Evolutionary conservation across 768 basidiomycete species (phyloP), one percentile per base, ranked within the genome.

Genomic region (Calvatia gigantea): DNA sequence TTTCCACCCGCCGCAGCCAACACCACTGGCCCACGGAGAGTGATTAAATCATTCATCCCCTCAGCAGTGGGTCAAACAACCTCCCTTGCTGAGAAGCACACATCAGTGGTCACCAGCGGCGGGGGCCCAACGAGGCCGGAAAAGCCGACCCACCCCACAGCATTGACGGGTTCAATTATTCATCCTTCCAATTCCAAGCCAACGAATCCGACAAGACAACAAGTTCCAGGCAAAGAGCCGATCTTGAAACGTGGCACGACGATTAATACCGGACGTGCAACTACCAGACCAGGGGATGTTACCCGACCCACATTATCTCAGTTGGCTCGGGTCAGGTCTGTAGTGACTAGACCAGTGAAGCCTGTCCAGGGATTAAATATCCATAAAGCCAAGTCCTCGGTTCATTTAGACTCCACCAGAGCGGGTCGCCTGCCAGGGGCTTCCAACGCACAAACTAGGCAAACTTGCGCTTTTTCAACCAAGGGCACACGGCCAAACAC

Each of bases 241-340:
- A 14, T 45, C 2, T 14, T 35, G 9, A 9, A 47, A 29, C 19
- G 33, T 8, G 23, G 51, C 17, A 15, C 12, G 2, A 6, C 23
- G 7, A 9, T 25, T 8, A 23, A 37, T n/a, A 17, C 33, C 14
- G 27, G n/a, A 23, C 43, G n/a, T 19, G 15, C 41, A 23, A 32
- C 27, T 47, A 31, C 33, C 0, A 45, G 44, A 32, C 37, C 53
- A 23, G 49, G 35, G n/a, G 49, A 62, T 46, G 51, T 65, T 11
- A 62, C 63, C 6, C 64, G 67, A 42, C 67, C 69, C 1, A 70
- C 69, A 23, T 33, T 66, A 9, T 65, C 69, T 12, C 67, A 69
- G 51, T 58, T 68, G 45, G 62, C 69, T 14, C 65, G 67, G 28
- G 54, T 60, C 12, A 65, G 61, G 51, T 56, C 64, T 28, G 59